A percentile compares a stretch with the other conserved stretches of the same genome.
These are phyloP conservation scores for Alectoria sarmentosa DNA, from an alignment of 495 filamentous ascomycete species.

Conservation along the genomic window DNA sequence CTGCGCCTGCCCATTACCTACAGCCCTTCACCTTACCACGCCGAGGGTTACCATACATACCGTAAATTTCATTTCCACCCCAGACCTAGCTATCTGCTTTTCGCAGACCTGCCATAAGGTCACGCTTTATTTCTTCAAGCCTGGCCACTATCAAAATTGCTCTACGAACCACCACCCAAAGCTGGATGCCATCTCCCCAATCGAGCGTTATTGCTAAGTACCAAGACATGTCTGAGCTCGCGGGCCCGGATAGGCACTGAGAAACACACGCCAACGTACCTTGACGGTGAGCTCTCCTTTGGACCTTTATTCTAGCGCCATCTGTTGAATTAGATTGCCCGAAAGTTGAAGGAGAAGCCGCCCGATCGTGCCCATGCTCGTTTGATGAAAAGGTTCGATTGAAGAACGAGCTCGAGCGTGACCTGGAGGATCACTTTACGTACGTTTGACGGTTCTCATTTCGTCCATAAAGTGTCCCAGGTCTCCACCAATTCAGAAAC, in stretches of 20 bases:
- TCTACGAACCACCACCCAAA: too few species aligned
- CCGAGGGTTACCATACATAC: not conserved
- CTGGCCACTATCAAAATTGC: not conserved
- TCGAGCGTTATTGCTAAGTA: not conserved
- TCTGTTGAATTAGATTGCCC: conserved; percentile 12
- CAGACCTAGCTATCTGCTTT: not conserved
- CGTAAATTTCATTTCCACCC: too few species aligned
- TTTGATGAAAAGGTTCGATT: not conserved
- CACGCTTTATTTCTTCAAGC: not conserved
- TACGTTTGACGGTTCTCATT: not conserved
- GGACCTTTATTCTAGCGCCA: conserved; percentile 12
- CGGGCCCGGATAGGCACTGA: conserved; percentile 18
- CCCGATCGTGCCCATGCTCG: not conserved
- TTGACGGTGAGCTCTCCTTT: conserved; percentile 14
- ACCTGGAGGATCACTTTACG: not conserved
- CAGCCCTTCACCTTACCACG: not conserved
- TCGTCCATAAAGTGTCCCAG: not conserved
- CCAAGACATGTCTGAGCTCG: conserved; percentile 17
- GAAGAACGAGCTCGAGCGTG: not conserved
- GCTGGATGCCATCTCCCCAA: not conserved
- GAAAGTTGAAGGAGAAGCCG: conserved; percentile 2
- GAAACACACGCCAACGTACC: conserved; percentile 11
- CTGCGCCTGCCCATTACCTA: not conserved
- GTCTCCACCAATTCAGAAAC: not conserved
- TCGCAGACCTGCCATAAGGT: not conserved